A percentile compares a stretch with the other conserved stretches of the same genome.
phyloP scores from a whole-genome alignment of 176 grass and related monocot genomes.

The Phoenix dactylifera region DNA sequence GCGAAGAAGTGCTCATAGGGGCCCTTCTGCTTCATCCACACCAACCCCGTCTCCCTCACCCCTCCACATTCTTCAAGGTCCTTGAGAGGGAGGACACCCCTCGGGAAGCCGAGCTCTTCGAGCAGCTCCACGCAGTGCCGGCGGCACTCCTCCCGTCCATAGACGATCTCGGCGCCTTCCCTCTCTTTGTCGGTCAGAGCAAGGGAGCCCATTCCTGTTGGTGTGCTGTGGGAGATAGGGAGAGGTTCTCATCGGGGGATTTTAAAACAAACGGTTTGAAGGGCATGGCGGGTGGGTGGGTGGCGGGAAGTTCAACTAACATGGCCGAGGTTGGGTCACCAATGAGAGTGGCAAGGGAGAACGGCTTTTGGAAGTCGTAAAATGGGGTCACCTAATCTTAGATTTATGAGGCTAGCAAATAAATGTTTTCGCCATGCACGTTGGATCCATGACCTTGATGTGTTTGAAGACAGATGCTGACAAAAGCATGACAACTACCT shows the following conservation, averaged over 20 bases:
- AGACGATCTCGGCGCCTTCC: conserved; percentile 53
- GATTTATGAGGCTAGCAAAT: too few relatives aligned
- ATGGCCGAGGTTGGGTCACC: too few relatives aligned
- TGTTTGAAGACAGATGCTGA: too few relatives aligned
- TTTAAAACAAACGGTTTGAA: too few relatives aligned
- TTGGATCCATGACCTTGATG: too few relatives aligned
- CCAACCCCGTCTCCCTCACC: conserved; percentile 73
- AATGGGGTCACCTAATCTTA: too few relatives aligned
- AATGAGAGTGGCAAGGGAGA: too few relatives aligned
- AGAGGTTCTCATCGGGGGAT: too few relatives aligned
- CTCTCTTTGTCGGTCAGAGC: conserved; percentile 24
- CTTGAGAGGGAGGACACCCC: conserved; percentile 71
- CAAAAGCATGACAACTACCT: too few relatives aligned
- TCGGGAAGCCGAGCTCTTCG: conserved; percentile 52
- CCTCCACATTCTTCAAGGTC: conserved; percentile 69
- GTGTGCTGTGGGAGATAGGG: neutral
- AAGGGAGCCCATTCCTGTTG: conserved; percentile 41
- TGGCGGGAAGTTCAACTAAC: too few relatives aligned
- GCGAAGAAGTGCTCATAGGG: conserved; percentile 83
- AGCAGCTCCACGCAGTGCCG: conserved; percentile 70
- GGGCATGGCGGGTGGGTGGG: neutral
- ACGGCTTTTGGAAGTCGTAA: too few relatives aligned
- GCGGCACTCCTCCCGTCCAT: conserved; percentile 64
- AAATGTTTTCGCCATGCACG: too few relatives aligned
- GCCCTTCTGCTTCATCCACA: conserved; percentile 79